Conservation (phyloP, 108 stramenopile species). For the Discostella pseudostelligera region DNA sequence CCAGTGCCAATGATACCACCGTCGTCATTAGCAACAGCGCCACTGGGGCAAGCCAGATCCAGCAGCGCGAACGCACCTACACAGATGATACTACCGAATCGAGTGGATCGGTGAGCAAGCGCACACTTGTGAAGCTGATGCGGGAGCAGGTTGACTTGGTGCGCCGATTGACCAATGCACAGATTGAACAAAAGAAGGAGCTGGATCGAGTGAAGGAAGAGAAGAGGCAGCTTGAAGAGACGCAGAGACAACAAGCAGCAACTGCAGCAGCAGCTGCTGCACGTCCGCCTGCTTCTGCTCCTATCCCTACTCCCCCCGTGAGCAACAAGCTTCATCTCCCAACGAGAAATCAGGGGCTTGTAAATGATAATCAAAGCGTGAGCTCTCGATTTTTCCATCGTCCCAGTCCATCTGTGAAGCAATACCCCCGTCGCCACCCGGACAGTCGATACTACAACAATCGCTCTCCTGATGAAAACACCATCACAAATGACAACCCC, state of each 20-base stretch:
- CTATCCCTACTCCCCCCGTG: neutral
- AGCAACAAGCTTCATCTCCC: slow-evolving; percentile 8
- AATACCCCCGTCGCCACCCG: slow-evolving; percentile 13
- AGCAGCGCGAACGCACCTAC: slow-evolving; percentile 2
- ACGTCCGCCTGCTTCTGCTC: neutral
- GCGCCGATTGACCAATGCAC: slow-evolving; percentile 39
- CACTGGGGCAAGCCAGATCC: neutral
- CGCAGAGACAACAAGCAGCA: slow-evolving; percentile 8
- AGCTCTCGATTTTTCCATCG: neutral
- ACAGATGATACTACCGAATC: slow-evolving; percentile 7
- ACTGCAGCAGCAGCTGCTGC: slow-evolving; percentile 2
- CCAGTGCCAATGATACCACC: neutral
- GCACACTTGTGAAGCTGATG: slow-evolving; percentile 36
- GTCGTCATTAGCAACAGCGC: too few species aligned
- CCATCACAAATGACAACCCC: slow-evolving; percentile 19
- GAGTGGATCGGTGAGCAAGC: slow-evolving; percentile 17
- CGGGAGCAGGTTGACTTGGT: slow-evolving; percentile 43
- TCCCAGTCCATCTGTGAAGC: neutral
- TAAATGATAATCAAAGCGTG: neutral
- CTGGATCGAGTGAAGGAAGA: slow-evolving; percentile 38
- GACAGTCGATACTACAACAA: slow-evolving; percentile 10
- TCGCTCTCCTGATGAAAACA: slow-evolving; percentile 5
- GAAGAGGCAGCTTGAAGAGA: slow-evolving; percentile 29
- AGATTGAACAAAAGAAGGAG: slow-evolving; percentile 42
- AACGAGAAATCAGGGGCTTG: neutral